phyloP scores from a whole-genome alignment of 2,329 filamentous ascomycete genomes.

The Beauveria sp. region DNA sequence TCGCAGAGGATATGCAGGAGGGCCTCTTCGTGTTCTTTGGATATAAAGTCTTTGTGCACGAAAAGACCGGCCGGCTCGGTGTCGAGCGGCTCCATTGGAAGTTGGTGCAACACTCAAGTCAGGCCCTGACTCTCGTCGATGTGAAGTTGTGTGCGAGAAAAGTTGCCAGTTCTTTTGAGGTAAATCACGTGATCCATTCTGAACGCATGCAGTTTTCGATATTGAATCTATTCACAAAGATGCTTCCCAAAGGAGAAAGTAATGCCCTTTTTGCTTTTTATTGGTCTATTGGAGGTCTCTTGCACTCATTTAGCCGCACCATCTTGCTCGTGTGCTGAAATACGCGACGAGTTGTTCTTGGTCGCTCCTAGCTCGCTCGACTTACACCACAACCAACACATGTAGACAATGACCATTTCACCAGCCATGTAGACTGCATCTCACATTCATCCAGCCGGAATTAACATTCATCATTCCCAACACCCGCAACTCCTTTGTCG shows the following conservation, averaged over 20 bases:
- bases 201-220: not conserved
- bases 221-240: not conserved
- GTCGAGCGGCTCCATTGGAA: conserved; percentile 4
- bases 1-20: conserved; percentile 36
- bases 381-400: not conserved
- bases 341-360: not conserved
- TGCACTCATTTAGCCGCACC: not conserved
- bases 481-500: too few relatives aligned
- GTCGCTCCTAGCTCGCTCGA: not conserved
- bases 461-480: too few relatives aligned
- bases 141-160: not conserved
- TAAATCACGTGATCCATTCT: not conserved
- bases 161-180: not conserved
- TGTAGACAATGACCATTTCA: not conserved
- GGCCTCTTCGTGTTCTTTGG: conserved; percentile 29
- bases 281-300: not conserved
- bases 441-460: too few relatives aligned
- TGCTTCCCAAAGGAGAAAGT: not conserved
- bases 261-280: not conserved
- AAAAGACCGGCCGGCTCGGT: conserved; percentile 24
- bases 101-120: not conserved
- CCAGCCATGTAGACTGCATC: not conserved
- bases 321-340: not conserved
- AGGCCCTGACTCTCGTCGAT: not conserved
- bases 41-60: conserved; percentile 35